phyloP scores from a whole-genome alignment of 208 protist genomes.

The Leishmania lainsoni region DNA sequence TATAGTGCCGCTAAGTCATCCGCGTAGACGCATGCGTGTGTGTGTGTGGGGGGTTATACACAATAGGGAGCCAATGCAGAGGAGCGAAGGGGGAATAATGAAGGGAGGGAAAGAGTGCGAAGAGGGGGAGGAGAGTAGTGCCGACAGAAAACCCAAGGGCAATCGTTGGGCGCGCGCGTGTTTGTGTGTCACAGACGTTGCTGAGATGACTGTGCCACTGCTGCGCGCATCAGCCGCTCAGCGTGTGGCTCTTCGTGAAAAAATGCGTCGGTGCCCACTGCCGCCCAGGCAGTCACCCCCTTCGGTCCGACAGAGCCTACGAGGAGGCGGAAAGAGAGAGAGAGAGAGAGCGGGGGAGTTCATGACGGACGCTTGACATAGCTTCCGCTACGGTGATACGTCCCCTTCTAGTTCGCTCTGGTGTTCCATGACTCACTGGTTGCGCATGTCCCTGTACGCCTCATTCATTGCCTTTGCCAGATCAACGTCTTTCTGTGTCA shows the following conservation, averaged over 20 bases:
- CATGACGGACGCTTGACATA: neutral
- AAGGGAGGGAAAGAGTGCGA: neutral
- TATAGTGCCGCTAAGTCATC: neutral
- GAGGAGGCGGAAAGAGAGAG: neutral
- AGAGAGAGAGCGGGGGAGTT: neutral
- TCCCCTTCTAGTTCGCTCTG: neutral
- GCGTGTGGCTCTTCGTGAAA: neutral
- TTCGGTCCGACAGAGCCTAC: neutral
- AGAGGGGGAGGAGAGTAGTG: neutral
- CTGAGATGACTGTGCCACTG: neutral
- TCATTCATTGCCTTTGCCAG: slow-evolving; percentile 71
- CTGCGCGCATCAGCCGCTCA: neutral
- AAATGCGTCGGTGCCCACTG: neutral
- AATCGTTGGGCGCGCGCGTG: neutral
- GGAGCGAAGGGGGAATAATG: neutral
- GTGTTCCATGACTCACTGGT: neutral
- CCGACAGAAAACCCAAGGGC: neutral
- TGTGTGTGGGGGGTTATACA: neutral
- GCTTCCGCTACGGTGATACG: neutral
- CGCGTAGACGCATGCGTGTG: neutral
- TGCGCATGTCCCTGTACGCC: slow-evolving; percentile 29
- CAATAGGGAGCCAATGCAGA: neutral
- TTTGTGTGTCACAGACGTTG: neutral
- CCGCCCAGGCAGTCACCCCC: neutral
- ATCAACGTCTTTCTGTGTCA: slow-evolving; percentile 83